Percentiles rank a stretch among this genome's conserved stretches.
phyloP scores from a whole-genome alignment of 2,329 filamentous ascomycete genomes.

The Verticillium zaregamsianum region DNA sequence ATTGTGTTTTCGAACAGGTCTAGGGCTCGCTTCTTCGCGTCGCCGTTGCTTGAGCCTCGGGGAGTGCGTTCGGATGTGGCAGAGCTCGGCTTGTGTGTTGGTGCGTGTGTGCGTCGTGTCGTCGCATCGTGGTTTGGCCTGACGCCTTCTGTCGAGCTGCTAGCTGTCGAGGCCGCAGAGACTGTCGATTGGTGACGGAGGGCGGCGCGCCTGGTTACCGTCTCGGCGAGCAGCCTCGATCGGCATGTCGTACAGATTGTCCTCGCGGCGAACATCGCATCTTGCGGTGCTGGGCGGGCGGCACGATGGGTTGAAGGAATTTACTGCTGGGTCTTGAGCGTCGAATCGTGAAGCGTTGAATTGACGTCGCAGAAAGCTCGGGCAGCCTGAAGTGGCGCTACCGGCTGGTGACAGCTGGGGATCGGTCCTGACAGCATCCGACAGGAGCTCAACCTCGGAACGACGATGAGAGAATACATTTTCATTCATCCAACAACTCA shows the following conservation, averaged over 20 bases:
- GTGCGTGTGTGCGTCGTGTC: neutral
- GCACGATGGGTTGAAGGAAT: neutral
- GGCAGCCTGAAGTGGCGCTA: neutral
- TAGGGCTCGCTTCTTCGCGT: constrained; percentile 4
- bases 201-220: neutral
- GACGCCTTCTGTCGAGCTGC: neutral
- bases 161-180: neutral
- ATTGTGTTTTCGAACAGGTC: constrained; percentile 13
- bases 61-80: neutral
- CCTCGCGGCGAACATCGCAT: constrained; percentile 28
- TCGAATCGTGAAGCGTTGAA: neutral
- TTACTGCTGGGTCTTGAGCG: neutral
- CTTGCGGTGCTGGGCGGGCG: neutral
- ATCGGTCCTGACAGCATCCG: neutral
- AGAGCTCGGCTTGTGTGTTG: neutral
- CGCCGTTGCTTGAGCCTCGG: neutral
- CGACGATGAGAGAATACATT: neutral
- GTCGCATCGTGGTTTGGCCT: neutral
- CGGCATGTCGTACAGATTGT: constrained; percentile 29
- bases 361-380: neutral
- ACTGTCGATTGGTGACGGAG: constrained; percentile 9
- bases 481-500: no score
- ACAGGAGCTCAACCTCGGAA: neutral
- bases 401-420: neutral
- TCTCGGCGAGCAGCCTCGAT: constrained; percentile 6